These are phyloP conservation scores for Beta lomatogona DNA, from an alignment of 179 eudicot genomes.

Conservation along the genomic window DNA sequence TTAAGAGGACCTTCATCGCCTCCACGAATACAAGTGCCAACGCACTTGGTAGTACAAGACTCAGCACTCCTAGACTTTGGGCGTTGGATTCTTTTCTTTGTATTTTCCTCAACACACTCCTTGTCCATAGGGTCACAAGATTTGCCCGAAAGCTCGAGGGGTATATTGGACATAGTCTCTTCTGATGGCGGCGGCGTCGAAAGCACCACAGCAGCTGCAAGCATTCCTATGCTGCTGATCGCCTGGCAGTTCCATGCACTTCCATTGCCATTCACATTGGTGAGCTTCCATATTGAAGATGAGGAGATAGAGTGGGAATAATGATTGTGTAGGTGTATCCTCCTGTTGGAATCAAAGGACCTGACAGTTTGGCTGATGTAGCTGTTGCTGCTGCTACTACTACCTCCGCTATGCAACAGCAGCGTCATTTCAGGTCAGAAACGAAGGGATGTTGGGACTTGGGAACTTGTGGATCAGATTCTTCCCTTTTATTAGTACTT, in stretches of 20 bases:
- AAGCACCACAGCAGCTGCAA: constrained; percentile 36
- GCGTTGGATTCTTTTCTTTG: constrained; percentile 59
- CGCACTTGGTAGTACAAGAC: constrained; percentile 72
- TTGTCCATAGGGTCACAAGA: constrained; percentile 29
- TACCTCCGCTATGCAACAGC: constrained; percentile 10
- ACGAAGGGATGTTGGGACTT: constrained; percentile 13
- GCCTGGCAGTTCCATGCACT: constrained; percentile 17
- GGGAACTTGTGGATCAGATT: constrained; percentile 24
- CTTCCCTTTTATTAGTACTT: neutral
- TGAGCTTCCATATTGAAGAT: constrained; percentile 11
- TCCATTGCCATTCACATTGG: constrained; percentile 4
- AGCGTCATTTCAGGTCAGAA: constrained; percentile 25
- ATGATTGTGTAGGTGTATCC: neutral
- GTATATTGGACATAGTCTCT: constrained; percentile 67
- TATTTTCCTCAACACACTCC: constrained; percentile 49
- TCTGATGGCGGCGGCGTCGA: constrained; percentile 33
- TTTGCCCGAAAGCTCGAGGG: constrained; percentile 53
- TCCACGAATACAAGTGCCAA: constrained; percentile 76
- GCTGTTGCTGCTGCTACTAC: neutral
- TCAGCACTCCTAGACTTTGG: constrained; percentile 90
- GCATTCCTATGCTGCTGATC: constrained; percentile 25
- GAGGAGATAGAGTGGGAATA: constrained; percentile 7
- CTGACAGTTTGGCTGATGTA: neutral
- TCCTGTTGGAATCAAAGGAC: constrained; percentile 12
- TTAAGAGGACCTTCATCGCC: constrained; percentile 85